phyloP scores from a whole-genome alignment of 306 rosid species.

The Acacia confusa region DNA sequence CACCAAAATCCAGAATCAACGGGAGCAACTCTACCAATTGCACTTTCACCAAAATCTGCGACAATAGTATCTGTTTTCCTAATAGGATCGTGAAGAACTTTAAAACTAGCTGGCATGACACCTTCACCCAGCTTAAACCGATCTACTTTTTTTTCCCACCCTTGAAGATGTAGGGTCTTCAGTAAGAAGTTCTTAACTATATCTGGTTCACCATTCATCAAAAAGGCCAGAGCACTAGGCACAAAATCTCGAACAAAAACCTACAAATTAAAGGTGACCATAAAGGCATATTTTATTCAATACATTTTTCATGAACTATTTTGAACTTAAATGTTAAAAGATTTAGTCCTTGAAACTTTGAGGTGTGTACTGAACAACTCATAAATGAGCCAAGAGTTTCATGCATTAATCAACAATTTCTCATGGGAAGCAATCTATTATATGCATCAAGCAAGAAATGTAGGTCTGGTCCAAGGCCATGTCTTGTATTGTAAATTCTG shows the following conservation, averaged over 20 bases:
- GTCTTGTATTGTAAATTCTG: not conserved
- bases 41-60: slow-evolving; percentile 96
- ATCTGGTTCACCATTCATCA: slow-evolving; percentile 93
- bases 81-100: slow-evolving; percentile 78
- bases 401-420: too few species aligned
- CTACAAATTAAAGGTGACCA: slow-evolving; percentile 31
- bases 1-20: slow-evolving; percentile 98
- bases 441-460: too few species aligned
- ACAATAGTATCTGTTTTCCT: slow-evolving; percentile 71
- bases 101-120: slow-evolving; percentile 91
- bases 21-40: slow-evolving; percentile 94
- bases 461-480: too few species aligned
- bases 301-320: not conserved
- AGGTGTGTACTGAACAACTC: too few species aligned
- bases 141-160: slow-evolving; percentile 87
- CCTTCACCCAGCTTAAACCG: slow-evolving; percentile 94
- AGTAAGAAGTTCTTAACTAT: slow-evolving; percentile 78
- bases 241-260: slow-evolving; percentile 91
- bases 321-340: not conserved
- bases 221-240: slow-evolving; percentile 85
- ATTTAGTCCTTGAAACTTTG: too few species aligned
- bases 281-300: not conserved
- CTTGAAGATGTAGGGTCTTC: slow-evolving; percentile 83
- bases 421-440: too few species aligned
- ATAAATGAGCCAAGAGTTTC: too few species aligned